Evolutionary conservation across 768 basidiomycete species (phyloP), one percentile per base, ranked within the genome.

Genomic region (Leccinellum luteum): DNA sequence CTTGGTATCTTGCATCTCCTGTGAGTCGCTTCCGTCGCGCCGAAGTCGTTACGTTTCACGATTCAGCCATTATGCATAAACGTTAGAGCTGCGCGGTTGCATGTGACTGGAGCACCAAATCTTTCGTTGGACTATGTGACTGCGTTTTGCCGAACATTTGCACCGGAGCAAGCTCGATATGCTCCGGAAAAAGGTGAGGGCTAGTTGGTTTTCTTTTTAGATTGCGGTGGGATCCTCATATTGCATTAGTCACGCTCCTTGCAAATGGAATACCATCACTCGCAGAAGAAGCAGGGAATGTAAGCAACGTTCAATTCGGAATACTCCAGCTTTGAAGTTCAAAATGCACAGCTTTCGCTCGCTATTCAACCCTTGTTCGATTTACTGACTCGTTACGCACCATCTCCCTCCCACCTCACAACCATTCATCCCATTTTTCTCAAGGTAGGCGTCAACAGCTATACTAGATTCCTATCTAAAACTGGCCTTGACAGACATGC

Each of bases 1-100:
- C 69, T 92, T 3, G 87, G 84, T 0, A 79, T 84, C 43, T 69
- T 92, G 43, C 87, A 85, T 63, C 89, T 93, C 45, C 67, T 93
- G 90, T 92, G 62, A 73, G 87, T 77, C 30, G 19, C 17, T 41
- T 21, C 6, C 1, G 19, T 41, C 32, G 19, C 6, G 30, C 6
- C 6, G 12, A 28, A 23, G 5, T 4, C 8, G 5, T 21, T 13
- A 23, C 17, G 15, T 17, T n/a, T 30, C 23, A 50, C 35, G 50
- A 47, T 31, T 10, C 6, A 27, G 25, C 31, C 2, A 23, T 15
- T 35, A 17, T 30, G 3, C 1, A 15, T 41, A 28, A 19, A 19
- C 3, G 19, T 23, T 52, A 90, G 89, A 58, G 82, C 83, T 6
- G 86, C 88, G 27, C 78, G 89, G 64, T 62, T 90, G 63, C 72